These are phyloP conservation scores for Phytophthora citrophthora DNA, from an alignment of 352 stramenopile genomes.

Conservation along the genomic window DNA sequence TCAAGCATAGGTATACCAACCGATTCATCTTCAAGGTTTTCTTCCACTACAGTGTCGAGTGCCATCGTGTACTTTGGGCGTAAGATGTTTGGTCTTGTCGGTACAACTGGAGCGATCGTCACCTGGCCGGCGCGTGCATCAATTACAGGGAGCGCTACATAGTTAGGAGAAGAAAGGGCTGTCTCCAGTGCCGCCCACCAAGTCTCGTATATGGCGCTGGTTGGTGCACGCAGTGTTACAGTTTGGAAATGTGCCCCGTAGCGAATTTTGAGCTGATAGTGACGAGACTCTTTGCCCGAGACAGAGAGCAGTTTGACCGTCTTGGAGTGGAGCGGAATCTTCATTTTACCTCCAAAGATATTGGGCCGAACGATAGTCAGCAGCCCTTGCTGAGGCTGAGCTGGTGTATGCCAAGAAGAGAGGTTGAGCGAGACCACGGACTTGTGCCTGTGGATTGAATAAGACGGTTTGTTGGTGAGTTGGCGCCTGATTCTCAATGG, in stretches of 20 bases:
- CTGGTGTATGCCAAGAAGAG: background rate
- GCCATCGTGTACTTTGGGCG: conserved; percentile 2
- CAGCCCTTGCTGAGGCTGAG: background rate
- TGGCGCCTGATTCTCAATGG: background rate
- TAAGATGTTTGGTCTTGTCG: conserved; percentile 2
- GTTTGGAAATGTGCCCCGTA: conserved; percentile 17
- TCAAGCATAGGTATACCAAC: conserved; percentile 32
- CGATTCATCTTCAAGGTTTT: background rate
- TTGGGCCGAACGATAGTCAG: conserved; percentile 32
- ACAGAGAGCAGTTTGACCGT: conserved; percentile 12
- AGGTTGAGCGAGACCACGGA: conserved; percentile 32
- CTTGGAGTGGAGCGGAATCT: conserved; percentile 24
- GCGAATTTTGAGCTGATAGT: conserved; percentile 23
- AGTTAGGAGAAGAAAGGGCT: conserved; percentile 21
- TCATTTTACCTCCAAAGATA: conserved; percentile 29
- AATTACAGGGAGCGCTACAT: conserved; percentile 22
- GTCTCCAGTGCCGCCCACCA: conserved; percentile 35
- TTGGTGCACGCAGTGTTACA: conserved; percentile 32
- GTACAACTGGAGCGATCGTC: conserved; percentile 16
- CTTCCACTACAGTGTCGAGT: conserved; percentile 10
- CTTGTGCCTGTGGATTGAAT: conserved; percentile 26
- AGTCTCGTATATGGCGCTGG: conserved; percentile 27
- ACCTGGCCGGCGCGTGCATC: conserved; percentile 12
- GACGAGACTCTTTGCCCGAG: conserved; percentile 24
- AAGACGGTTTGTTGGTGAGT: background rate